Evolutionary conservation across 257 asterid species (phyloP).

Genomic region (Leonotis leonurus): DNA sequence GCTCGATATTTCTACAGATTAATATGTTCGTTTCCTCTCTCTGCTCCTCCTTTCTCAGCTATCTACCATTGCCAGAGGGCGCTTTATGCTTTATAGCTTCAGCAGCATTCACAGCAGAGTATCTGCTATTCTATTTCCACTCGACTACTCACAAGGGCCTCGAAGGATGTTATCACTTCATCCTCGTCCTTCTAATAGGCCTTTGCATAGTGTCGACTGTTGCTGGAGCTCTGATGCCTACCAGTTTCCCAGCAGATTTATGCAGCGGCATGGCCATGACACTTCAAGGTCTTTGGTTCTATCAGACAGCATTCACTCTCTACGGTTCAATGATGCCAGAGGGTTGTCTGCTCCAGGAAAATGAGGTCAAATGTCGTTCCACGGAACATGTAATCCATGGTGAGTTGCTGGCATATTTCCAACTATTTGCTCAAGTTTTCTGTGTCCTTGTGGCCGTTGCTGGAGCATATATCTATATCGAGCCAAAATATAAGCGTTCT

Average conservation of each 20-base stretch:
- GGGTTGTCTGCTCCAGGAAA: conserved; percentile 55
- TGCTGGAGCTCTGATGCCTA: conserved; percentile 76
- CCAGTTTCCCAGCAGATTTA: conserved; percentile 70
- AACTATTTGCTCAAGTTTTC: conserved; percentile 54
- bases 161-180: conserved; percentile 85
- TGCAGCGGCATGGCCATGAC: conserved; percentile 63
- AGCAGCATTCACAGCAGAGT: conserved; percentile 86
- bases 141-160: conserved; percentile 94
- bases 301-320: conserved; percentile 90
- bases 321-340: conserved; percentile 95
- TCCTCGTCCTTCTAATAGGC: conserved; percentile 81
- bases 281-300: conserved; percentile 99
- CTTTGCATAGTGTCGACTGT: conserved; percentile 63
- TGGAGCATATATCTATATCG: conserved; percentile 51
- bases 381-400: conserved; percentile 52
- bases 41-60: conserved; percentile 37
- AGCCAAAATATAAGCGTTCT: conserved; percentile 28
- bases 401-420: conserved; percentile 68
- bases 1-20: background rate
- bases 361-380: conserved; percentile 47
- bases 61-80: conserved; percentile 73
- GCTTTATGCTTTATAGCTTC: conserved; percentile 64
- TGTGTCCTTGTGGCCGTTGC: conserved; percentile 44
- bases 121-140: conserved; percentile 77
- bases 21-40: background rate